Conservation (phyloP, 2,329 filamentous ascomycete genomes). For the Drechslera avenae region DNA sequence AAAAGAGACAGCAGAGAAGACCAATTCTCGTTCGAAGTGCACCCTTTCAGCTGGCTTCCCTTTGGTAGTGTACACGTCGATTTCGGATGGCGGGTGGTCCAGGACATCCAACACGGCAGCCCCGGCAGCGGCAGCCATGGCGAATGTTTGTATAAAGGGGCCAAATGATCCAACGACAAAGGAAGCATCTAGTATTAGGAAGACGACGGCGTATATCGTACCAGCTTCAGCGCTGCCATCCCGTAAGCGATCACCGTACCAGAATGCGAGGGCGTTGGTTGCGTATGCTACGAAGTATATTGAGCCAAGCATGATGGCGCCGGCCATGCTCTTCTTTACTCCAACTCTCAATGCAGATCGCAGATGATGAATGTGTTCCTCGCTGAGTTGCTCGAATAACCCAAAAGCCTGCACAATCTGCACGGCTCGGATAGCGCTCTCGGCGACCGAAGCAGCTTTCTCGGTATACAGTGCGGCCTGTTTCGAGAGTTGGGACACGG, state of each 20-base stretch:
- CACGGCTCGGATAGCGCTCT: constrained; percentile 54
- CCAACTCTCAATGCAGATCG: constrained; percentile 44
- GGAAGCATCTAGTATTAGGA: constrained; percentile 67
- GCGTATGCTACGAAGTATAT: constrained; percentile 55
- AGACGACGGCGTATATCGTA: constrained; percentile 67
- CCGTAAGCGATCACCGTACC: constrained; percentile 47
- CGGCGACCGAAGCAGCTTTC: constrained; percentile 52
- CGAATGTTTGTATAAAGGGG: constrained; percentile 64
- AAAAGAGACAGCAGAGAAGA: constrained; percentile 49
- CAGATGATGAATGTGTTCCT: constrained; percentile 46
- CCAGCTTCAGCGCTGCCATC: constrained; percentile 49
- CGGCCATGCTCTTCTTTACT: constrained; percentile 49
- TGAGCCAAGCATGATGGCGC: constrained; percentile 50
- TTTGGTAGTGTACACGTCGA: constrained; percentile 47
- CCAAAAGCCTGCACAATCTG: constrained; percentile 57
- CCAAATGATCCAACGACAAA: constrained; percentile 68
- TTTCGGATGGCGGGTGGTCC: constrained; percentile 47
- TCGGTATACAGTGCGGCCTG: constrained; percentile 48
- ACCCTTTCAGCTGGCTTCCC: constrained; percentile 23
- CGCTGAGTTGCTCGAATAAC: constrained; percentile 48
- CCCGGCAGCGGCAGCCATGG: constrained; percentile 59
- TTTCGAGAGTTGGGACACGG: constrained; percentile 49
- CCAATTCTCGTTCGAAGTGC: constrained; percentile 39
- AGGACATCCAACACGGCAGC: constrained; percentile 53
- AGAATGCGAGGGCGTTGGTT: constrained; percentile 55